Evolutionary conservation across 768 basidiomycete species (phyloP).

Genomic region (Lyophyllum atratum): DNA sequence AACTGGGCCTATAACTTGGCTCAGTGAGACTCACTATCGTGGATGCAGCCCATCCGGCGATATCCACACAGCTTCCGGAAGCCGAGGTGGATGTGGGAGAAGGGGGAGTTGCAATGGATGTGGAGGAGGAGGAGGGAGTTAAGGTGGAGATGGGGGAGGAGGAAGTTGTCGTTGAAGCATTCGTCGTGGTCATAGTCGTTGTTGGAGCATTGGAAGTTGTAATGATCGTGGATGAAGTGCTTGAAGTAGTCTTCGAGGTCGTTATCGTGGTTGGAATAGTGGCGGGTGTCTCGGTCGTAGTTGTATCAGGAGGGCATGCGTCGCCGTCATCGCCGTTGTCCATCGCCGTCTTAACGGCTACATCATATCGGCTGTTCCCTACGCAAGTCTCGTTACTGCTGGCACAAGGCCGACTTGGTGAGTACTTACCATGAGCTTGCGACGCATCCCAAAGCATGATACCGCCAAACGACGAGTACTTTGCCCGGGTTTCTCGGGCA

Average conservation of each 20-base stretch:
- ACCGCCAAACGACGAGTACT: slow-evolving; percentile 65
- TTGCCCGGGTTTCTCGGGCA: slow-evolving; percentile 48
- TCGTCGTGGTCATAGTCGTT: neutral
- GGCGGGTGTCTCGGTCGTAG: neutral
- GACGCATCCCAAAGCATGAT: slow-evolving; percentile 58
- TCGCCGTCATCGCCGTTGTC: slow-evolving; percentile 40
- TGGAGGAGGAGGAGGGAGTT: too few relatives aligned
- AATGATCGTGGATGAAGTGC: neutral
- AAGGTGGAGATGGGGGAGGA: too few relatives aligned
- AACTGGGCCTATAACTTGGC: neutral
- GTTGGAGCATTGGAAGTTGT: neutral
- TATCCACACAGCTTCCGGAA: too few relatives aligned
- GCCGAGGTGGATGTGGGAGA: neutral
- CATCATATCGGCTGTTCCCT: slow-evolving; percentile 62
- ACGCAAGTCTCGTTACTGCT: neutral
- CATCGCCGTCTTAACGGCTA: slow-evolving; percentile 63
- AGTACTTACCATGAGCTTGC: slow-evolving; percentile 45
- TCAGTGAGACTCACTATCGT: neutral
- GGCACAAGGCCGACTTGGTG: slow-evolving; percentile 20
- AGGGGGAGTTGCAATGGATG: too few relatives aligned
- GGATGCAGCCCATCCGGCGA: neutral
- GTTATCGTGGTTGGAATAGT: neutral
- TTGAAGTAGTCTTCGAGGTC: neutral
- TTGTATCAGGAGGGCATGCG: neutral
- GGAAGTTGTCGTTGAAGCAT: neutral